phyloP scores from a whole-genome alignment of 768 basidiomycete genomes.

The Collybia nuda region DNA sequence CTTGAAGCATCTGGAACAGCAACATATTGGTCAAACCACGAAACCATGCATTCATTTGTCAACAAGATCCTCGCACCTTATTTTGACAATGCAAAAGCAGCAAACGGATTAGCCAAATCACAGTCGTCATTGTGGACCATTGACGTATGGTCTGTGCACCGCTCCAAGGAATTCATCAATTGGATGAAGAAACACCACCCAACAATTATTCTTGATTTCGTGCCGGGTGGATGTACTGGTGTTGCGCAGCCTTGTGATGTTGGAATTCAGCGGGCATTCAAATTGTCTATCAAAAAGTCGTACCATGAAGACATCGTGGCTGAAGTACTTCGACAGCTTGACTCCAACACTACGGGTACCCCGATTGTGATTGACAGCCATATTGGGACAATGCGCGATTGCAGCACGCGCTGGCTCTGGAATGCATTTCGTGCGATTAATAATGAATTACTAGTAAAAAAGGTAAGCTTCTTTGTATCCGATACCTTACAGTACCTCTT shows the following conservation, averaged over 20 bases:
- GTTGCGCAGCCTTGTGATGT: slow-evolving; percentile 32
- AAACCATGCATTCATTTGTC: slow-evolving; percentile 17
- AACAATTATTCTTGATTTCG: slow-evolving; percentile 23
- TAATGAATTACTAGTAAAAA: neutral
- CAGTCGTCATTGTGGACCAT: slow-evolving; percentile 14
- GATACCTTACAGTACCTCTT: neutral
- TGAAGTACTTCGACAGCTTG: slow-evolving; percentile 22
- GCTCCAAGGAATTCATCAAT: slow-evolving; percentile 23
- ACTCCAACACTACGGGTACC: slow-evolving; percentile 2
- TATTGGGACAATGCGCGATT: neutral
- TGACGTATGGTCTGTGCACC: slow-evolving; percentile 32
- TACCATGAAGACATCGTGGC: slow-evolving; percentile 33
- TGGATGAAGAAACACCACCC: slow-evolving; percentile 27
- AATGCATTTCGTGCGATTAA: neutral
- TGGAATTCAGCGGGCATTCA: slow-evolving; percentile 36
- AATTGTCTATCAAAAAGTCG: slow-evolving; percentile 27
- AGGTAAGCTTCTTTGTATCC: neutral
- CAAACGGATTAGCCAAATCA: slow-evolving; percentile 9
- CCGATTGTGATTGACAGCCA: neutral
- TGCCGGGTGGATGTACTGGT: slow-evolving; percentile 34
- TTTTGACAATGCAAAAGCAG: slow-evolving; percentile 12
- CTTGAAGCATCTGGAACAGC: slow-evolving; percentile 12
- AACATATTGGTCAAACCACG: slow-evolving; percentile 27
- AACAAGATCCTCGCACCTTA: slow-evolving; percentile 21
- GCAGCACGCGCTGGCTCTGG: neutral